These are phyloP conservation scores for Beauveria sp. DNA, from an alignment of 2,329 filamentous ascomycete genomes.

Conservation along the genomic window DNA sequence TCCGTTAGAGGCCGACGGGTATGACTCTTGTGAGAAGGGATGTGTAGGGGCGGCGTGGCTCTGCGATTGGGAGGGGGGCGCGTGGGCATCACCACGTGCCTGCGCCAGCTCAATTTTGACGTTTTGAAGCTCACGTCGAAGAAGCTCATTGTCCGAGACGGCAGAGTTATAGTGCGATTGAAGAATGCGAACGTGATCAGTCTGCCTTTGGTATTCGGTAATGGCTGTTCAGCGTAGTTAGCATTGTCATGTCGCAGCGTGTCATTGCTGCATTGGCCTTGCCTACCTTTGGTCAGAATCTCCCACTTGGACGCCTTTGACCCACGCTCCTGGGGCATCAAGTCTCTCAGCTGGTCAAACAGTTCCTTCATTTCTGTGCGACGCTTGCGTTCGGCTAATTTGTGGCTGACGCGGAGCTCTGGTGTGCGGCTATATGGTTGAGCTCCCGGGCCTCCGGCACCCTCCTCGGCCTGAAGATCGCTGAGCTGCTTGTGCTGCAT, in stretches of 20 bases:
- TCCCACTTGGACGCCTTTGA: slow-evolving; percentile 89
- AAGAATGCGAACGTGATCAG: slow-evolving; percentile 39
- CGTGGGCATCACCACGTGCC: slow-evolving; percentile 28
- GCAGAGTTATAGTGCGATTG: slow-evolving; percentile 36
- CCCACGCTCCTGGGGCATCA: slow-evolving; percentile 73
- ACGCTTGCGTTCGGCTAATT: slow-evolving; percentile 75
- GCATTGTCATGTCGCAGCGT: not conserved
- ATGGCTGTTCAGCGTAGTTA: slow-evolving; percentile 41
- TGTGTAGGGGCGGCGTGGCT: slow-evolving; percentile 21
- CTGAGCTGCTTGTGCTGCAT: slow-evolving; percentile 67
- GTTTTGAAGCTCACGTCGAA: slow-evolving; percentile 41
- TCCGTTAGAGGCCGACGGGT: slow-evolving; percentile 26
- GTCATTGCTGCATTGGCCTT: not conserved
- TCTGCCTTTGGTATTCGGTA: slow-evolving; percentile 50
- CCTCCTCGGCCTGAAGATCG: slow-evolving; percentile 56
- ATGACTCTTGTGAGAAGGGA: slow-evolving; percentile 24
- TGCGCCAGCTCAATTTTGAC: slow-evolving; percentile 28
- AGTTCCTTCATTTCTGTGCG: slow-evolving; percentile 84
- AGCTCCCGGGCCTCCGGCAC: slow-evolving; percentile 40
- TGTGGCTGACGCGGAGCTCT: slow-evolving; percentile 75
- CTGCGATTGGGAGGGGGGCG: slow-evolving; percentile 19
- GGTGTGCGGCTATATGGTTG: slow-evolving; percentile 79
- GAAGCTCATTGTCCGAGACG: slow-evolving; percentile 34
- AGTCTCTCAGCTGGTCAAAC: slow-evolving; percentile 70
- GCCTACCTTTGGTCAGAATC: slow-evolving; percentile 72